Conservation (phyloP, 192 early-diverging fungal genomes). For the Gonapodya sp. region DNA sequence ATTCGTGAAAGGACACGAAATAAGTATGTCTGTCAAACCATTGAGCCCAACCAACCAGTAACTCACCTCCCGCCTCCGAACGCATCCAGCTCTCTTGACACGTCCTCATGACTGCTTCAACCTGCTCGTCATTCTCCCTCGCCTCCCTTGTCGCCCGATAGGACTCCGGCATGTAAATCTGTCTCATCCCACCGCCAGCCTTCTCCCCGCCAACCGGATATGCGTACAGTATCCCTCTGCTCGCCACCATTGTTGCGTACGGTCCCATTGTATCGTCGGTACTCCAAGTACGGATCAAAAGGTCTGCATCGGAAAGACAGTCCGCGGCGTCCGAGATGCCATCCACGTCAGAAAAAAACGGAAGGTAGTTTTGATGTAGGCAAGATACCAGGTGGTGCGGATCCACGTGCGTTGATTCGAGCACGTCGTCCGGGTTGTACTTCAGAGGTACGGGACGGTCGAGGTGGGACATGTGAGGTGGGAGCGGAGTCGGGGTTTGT, state of each 20-base stretch:
- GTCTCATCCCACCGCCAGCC: not conserved
- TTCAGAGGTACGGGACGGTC: not conserved
- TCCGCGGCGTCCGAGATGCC: slow-evolving; percentile 35
- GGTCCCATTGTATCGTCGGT: not conserved
- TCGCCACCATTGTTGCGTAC: not conserved
- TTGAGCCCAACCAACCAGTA: too few species aligned
- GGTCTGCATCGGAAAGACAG: slow-evolving; percentile 35
- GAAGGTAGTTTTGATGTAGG: slow-evolving; percentile 48
- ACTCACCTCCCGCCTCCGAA: not conserved
- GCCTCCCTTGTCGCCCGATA: not conserved
- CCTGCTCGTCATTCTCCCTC: not conserved
- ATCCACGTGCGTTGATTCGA: slow-evolving; percentile 44
- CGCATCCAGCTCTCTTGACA: not conserved
- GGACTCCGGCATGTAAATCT: not conserved
- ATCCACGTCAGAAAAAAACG: slow-evolving; percentile 34
- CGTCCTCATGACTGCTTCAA: not conserved
- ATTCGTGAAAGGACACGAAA: too few species aligned
- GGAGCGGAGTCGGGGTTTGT: not conserved
- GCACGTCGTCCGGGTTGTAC: slow-evolving; percentile 22
- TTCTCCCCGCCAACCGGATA: not conserved
- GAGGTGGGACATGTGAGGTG: not conserved
- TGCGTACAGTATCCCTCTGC: not conserved
- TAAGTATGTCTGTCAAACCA: too few species aligned
- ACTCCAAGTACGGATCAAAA: slow-evolving; percentile 18
- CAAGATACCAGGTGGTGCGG: slow-evolving; percentile 37